phyloP scores from a whole-genome alignment of 2,329 filamentous ascomycete species.

The Cladosporium sphaerospermum region DNA sequence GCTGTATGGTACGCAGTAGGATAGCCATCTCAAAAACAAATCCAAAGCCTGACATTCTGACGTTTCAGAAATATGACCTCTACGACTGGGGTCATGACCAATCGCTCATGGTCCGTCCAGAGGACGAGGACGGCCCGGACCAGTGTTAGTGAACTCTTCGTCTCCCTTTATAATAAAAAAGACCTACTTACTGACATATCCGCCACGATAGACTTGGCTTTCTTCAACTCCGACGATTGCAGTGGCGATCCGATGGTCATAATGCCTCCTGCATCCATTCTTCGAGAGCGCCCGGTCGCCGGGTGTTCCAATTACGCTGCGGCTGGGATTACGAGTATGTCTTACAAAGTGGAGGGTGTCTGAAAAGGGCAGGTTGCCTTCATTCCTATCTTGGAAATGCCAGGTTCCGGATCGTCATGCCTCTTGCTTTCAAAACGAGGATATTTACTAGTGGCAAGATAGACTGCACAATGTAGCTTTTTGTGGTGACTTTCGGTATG shows the following conservation, averaged over 20 bases:
- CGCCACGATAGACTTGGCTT: background rate
- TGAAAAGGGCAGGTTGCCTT: background rate
- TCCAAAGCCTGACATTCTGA: background rate
- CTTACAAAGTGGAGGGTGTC: background rate
- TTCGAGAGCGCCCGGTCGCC: slow-evolving; percentile 5
- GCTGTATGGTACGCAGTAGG: background rate
- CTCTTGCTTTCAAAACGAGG: too few species aligned
- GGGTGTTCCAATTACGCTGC: slow-evolving; percentile 8
- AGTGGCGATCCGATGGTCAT: slow-evolving; percentile 1
- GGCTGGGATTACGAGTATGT: slow-evolving; percentile 3
- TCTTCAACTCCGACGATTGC: slow-evolving; percentile 1
- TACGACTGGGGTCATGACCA: slow-evolving; percentile 2
- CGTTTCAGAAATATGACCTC: background rate
- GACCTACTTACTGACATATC: background rate
- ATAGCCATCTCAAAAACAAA: background rate
- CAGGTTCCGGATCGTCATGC: too few species aligned
- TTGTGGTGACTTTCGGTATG: too few species aligned
- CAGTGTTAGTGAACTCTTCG: background rate
- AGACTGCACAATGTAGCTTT: too few species aligned
- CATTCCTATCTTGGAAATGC: too few species aligned
- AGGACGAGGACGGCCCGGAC: background rate
- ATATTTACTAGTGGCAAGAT: too few species aligned
- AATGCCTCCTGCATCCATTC: background rate
- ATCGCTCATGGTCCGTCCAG: slow-evolving; percentile 4
- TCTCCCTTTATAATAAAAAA: background rate